Conservation (phyloP, 352 stramenopile species). For the Phytopythium helicoides region DNA sequence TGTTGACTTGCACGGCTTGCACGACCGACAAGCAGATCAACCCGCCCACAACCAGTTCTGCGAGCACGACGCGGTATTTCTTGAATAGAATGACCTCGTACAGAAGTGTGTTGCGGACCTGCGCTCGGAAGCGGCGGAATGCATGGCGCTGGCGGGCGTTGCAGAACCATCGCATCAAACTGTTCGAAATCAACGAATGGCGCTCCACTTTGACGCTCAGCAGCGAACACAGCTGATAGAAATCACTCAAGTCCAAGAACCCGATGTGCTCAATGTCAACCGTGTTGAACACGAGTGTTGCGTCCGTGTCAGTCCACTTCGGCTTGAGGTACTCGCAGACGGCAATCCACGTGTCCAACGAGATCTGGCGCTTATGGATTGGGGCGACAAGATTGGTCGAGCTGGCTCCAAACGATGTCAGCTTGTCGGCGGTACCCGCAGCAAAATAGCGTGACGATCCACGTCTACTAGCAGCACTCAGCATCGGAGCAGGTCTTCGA, state of each 20-base stretch:
- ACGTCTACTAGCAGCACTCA: conserved; percentile 37
- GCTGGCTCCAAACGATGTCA: conserved; percentile 39
- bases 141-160: conserved; percentile 44
- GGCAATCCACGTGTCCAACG: conserved; percentile 66
- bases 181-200: conserved; percentile 40
- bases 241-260: conserved; percentile 60
- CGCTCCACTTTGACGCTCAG: conserved; percentile 70
- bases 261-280: conserved; percentile 66
- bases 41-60: conserved; percentile 67
- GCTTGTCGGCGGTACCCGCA: conserved; percentile 29
- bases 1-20: conserved; percentile 83
- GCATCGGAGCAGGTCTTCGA: conserved; percentile 17
- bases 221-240: conserved; percentile 78
- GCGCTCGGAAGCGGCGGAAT: conserved; percentile 44
- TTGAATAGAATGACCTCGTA: conserved; percentile 62
- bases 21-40: conserved; percentile 79
- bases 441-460: conserved; percentile 68
- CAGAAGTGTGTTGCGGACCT: conserved; percentile 51
- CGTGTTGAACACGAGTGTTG: conserved; percentile 77
- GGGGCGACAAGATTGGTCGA: conserved; percentile 35
- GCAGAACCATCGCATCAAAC: conserved; percentile 41
- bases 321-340: conserved; percentile 75
- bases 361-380: conserved; percentile 52
- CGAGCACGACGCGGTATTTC: conserved; percentile 67
- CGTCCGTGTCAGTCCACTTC: conserved; percentile 71